Evolutionary conservation across 352 stramenopile genomes (phyloP), one percentile per base, ranked within the genome.

Genomic region (Nannochloropsis limnetica): DNA sequence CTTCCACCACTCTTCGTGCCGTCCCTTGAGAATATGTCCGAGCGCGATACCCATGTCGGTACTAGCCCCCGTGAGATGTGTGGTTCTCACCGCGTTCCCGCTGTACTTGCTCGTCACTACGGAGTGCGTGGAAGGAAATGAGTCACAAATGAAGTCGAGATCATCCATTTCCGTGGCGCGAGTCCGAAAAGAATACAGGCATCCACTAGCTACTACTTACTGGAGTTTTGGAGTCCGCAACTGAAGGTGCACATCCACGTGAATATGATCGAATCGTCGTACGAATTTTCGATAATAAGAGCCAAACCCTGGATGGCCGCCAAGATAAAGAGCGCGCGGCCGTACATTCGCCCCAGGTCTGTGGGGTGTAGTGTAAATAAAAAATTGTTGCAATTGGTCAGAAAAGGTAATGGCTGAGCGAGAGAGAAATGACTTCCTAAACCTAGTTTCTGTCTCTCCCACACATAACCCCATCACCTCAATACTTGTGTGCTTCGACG

Each of bases 41-140:
- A 68, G 8, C 5, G 17, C 54, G 6, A 68, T 68, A 14, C 54
- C 54, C 54, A 93, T 88, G 84, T 93, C 89, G 23, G 88, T 91
- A n/a, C 84, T 87, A 43, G 88, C 89, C 68, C 88, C 88, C 11
- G 86, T 89, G 68, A 91, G 86, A 85, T 91, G 88, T 11, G 87
- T 84, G 11, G 88, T 91, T n/a, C 90, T 84, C 28, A 90, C 87
- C 14, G 91, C 83, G 81, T 89, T 90, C 9, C 80, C 83, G 0
- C 87, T 88, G 37, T 86, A 88, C 0, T 80, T 87, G 2, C 87
- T 91, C 4, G 89, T 90, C 54, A 92, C 83, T 79, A 83, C 85
- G 32, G 32, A 44, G 32, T 44, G 32, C 3, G 32, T 44, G 9
- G 9, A 44, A 44, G 3, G 32, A 44, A 44, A 44, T 44, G 32